Evolutionary conservation across 192 early-diverging fungal genomes (phyloP).

Genomic region (Coemansia sp.): DNA sequence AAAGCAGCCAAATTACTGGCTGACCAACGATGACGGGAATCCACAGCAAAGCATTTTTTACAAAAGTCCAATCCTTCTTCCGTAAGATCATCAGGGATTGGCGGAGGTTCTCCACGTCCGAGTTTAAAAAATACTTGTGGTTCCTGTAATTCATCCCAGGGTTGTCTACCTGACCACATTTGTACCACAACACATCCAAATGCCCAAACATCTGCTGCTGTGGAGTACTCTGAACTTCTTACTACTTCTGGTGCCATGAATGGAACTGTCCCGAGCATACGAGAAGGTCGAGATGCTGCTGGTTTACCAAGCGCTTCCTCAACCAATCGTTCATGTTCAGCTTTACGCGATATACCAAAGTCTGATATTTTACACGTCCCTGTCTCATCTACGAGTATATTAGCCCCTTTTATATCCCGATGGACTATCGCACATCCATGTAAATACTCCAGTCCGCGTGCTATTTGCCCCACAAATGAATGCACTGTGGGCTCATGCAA

Average conservation of each 20-base stretch:
- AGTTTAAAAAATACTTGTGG: slow-evolving; percentile 70
- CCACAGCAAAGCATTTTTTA: slow-evolving; percentile 69
- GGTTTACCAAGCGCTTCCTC: slow-evolving; percentile 11
- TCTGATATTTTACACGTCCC: slow-evolving; percentile 94
- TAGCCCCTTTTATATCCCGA: slow-evolving; percentile 81
- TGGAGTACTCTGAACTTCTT: slow-evolving; percentile 73
- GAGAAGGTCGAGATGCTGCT: slow-evolving; percentile 29
- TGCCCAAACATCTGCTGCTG: slow-evolving; percentile 92
- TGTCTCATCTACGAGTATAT: slow-evolving; percentile 75
- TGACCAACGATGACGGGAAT: slow-evolving; percentile 76
- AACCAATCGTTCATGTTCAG: slow-evolving; percentile 25
- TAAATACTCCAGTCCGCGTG: slow-evolving; percentile 82
- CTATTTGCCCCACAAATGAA: slow-evolving; percentile 77
- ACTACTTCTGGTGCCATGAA: slow-evolving; percentile 99
- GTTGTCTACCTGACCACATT: slow-evolving; percentile 88
- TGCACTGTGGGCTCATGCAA: slow-evolving; percentile 72
- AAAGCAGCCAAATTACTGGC: slow-evolving; percentile 71
- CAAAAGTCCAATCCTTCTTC: slow-evolving; percentile 71
- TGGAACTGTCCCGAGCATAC: slow-evolving; percentile 73
- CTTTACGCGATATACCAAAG: slow-evolving; percentile 92
- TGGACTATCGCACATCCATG: slow-evolving; percentile 75
- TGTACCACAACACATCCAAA: slow-evolving; percentile 88
- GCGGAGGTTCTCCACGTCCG: slow-evolving; percentile 77
- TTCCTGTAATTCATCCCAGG: slow-evolving; percentile 61
- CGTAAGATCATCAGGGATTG: slow-evolving; percentile 73